Evolutionary conservation across 495 filamentous ascomycete genomes (phyloP).

Genomic region (Rhypophila decipiens): DNA sequence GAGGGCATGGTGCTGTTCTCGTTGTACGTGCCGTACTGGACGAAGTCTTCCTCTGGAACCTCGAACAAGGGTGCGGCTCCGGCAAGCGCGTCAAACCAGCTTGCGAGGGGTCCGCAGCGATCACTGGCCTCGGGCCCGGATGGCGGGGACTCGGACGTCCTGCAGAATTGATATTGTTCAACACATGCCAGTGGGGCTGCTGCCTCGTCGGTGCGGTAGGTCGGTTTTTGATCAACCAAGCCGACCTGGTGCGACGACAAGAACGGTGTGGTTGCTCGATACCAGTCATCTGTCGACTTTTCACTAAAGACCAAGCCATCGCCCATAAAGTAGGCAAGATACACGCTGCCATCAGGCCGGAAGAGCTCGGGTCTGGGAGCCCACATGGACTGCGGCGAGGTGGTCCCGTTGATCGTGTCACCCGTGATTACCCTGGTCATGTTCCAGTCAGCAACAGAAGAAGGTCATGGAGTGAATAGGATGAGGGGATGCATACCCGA

Average conservation of each 20-base stretch:
- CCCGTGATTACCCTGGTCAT: not conserved
- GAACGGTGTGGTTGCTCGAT: not conserved
- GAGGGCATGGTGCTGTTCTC: no score
- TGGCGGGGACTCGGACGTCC: no score
- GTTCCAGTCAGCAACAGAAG: no score
- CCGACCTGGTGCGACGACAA: no score
- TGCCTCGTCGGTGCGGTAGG: not conserved
- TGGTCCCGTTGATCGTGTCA: not conserved
- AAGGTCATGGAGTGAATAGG: not conserved
- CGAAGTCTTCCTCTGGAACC: not conserved
- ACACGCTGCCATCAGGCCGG: not conserved
- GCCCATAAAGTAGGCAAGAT: not conserved
- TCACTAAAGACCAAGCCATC: not conserved
- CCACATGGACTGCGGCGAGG: not conserved
- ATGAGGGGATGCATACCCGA: not conserved
- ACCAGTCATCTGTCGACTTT: not conserved
- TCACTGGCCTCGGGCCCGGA: no score
- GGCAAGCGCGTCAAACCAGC: not conserved
- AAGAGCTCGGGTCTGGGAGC: not conserved
- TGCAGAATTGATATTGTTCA: conserved; percentile 7
- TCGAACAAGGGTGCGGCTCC: not conserved
- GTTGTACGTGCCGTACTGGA: not conserved
- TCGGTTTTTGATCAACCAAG: not conserved
- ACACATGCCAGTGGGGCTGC: conserved; percentile 6
- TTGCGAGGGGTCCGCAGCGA: not conserved